Base-by-base conservation (phyloP, 371 early-diverging fungal genomes). In the Blyttiomyces sp. region DNA sequence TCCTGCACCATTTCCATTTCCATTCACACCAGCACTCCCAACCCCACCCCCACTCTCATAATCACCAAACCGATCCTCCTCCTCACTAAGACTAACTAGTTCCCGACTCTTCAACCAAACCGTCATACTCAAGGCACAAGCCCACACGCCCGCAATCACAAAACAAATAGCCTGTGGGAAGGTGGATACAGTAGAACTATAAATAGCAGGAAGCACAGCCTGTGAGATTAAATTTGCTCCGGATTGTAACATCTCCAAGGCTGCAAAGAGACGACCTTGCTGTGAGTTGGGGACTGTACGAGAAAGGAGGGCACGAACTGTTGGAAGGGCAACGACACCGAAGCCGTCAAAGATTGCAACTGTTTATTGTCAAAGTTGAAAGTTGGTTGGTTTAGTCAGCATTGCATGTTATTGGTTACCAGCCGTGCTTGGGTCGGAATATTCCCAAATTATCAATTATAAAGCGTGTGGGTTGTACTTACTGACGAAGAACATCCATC, bases 191-290 rank as follows among this genome's bases (percentile, higher is more conserved):
- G 64, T 64, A 11, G 39, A 16, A 3, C 64, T 42, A 42, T 51
- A 64, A 6, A 64, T 48, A 2, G 19, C 2, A 4, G 64, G 64
- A 35, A 64, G 44, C 24, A 64, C 3, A 3, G 54, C 16, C 23
- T 53, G 53, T 4, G 46, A 45, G 1, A 28, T 6, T 6, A 64
- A 54, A 35, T 35, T 27, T 13, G 48, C 43, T 21, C 31, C 31
- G 27, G 53, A 21, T 31, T 73, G 70, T 31, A 64, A 30, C 19
- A 69, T 39, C 35, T 73, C 66, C 13, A 69, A 28, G 43, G 45
- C 35, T 13, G 73, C 59, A 42, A 73, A 69, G n/a, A 73, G 61
- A 0, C 61, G 69, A 36, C 73, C 73, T 55, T 73, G 73, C 0
- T 32, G 31, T 16, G 48, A 19, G 3, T 49, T 30, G 3, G 73